These are phyloP conservation scores for Tagetes patula DNA, from an alignment of 129 eudicot genomes.

Conservation along the genomic window DNA sequence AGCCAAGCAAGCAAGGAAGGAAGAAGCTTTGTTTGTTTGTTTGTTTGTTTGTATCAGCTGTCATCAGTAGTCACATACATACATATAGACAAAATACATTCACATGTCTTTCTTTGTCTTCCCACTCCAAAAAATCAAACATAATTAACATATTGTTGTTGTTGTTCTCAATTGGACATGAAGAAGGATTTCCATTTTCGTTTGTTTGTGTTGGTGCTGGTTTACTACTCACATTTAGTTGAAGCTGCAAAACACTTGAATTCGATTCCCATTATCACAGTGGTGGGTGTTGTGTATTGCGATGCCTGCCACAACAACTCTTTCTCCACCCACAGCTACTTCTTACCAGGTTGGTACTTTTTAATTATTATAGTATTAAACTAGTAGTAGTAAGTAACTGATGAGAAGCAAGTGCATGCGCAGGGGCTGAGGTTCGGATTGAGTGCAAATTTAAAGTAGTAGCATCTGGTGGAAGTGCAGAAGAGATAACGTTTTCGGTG, in stretches of 20 bases:
- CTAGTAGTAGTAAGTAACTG: too few species aligned
- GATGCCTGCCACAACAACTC: constrained; percentile 82
- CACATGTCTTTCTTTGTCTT: too few species aligned
- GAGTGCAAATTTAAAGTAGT: constrained; percentile 89
- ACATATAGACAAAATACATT: too few species aligned
- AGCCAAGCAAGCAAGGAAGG: too few species aligned
- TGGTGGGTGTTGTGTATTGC: constrained; percentile 90
- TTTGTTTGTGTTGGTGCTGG: neutral
- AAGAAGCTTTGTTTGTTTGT: too few species aligned
- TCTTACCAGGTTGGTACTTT: constrained; percentile 62
- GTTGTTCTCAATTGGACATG: too few species aligned
- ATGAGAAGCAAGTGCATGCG: neutral
- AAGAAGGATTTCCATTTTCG: too few species aligned
- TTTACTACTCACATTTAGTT: constrained; percentile 7
- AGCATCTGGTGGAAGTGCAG: constrained; percentile 65
- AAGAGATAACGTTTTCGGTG: constrained; percentile 71
- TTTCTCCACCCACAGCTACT: constrained; percentile 91
- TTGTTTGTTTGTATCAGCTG: too few species aligned
- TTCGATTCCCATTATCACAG: constrained; percentile 61
- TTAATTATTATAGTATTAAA: neutral
- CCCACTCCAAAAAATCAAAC: too few species aligned
- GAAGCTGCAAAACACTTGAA: constrained; percentile 36
- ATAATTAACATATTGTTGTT: too few species aligned
- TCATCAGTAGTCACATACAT: too few species aligned
- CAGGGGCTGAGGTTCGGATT: constrained; percentile 82